Base-by-base conservation (phyloP, 2,329 filamentous ascomycete genomes). In the Mycosphaerelloides madeirae region DNA sequence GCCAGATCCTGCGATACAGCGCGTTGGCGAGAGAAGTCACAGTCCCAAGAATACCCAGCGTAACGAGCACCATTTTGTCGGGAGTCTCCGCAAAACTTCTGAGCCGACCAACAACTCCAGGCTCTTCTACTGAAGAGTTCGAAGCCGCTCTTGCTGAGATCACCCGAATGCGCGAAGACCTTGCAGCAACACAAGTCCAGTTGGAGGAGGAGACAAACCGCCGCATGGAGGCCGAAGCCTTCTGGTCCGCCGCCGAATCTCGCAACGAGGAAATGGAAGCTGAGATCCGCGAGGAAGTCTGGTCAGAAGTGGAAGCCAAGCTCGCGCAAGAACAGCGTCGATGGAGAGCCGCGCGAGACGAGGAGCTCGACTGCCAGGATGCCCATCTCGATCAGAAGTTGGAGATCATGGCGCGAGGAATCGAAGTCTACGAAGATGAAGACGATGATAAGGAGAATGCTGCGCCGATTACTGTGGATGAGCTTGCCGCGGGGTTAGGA, bases 1-100 rank as follows among this genome's bases (percentile, higher is more conserved):
- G 87, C 4, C 93, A 97, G 62, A 97, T 98, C 49, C 74, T 98
- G 1, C 83, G 91, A 14, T 98, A 98, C 68, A 93, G 87, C 16
- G 91, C 93, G 0, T 77, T 98, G 3, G 93, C 93, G 0, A 81
- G 89, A 15, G 91, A 97, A 68, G 86, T 97, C 9, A 94, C 91
- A 0, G 87, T 96, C 1, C 89, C 90, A 5, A 84, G 91, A 4
- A 80, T 94, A 6, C 90, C 90, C 0, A 93, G 86, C 37, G 81
- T 91, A 39, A 86, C 85, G 0, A 81, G 81, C 32, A 85, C 84
- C 0, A 85, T 93, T 28, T 62, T 71, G 4, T 29, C 37, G 28
- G 52, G 49, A n/a, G 57, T 63, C 12, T 61, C 61, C 32, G 59
- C 16, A 2, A 56, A 36, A 54, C 49, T 19, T 38, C 68, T 68